phyloP scores from a whole-genome alignment of 768 basidiomycete species.

The Clitopilus hobsonii region DNA sequence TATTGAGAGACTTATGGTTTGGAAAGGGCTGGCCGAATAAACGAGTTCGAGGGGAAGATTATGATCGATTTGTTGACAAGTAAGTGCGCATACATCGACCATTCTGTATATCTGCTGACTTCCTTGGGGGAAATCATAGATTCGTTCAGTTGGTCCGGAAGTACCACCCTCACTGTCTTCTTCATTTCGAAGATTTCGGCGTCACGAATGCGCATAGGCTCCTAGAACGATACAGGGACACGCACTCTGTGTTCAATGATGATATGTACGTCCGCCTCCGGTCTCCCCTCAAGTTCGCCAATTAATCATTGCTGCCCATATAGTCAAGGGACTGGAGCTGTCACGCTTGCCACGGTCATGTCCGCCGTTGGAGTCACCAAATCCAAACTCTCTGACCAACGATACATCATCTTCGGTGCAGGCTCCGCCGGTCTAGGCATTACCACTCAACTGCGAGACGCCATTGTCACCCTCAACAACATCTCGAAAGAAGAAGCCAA shows the following conservation, averaged over 20 bases:
- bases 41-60: slow-evolving; percentile 67
- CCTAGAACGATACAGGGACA: slow-evolving; percentile 54
- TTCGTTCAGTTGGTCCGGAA: slow-evolving; percentile 78
- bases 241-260: slow-evolving; percentile 79
- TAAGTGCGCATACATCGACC: slow-evolving; percentile 19
- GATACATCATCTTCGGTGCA: slow-evolving; percentile 74
- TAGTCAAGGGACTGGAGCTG: slow-evolving; percentile 75
- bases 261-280: slow-evolving; percentile 53
- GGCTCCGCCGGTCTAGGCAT: slow-evolving; percentile 85
- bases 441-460: slow-evolving; percentile 69
- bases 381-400: slow-evolving; percentile 63
- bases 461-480: slow-evolving; percentile 55
- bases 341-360: slow-evolving; percentile 66
- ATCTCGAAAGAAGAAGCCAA: slow-evolving; percentile 56
- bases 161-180: slow-evolving; percentile 56
- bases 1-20: background rate
- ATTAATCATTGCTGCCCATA: background rate
- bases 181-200: slow-evolving; percentile 88
- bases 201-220: slow-evolving; percentile 70
- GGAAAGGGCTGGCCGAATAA: slow-evolving; percentile 66
- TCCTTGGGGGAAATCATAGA: slow-evolving; percentile 33
- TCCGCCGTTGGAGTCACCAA: slow-evolving; percentile 66
- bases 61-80: slow-evolving; percentile 77
- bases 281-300: background rate
- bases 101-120: background rate